Conservation (phyloP, 2,329 filamentous ascomycete genomes). For the Alternaria viburni region DNA sequence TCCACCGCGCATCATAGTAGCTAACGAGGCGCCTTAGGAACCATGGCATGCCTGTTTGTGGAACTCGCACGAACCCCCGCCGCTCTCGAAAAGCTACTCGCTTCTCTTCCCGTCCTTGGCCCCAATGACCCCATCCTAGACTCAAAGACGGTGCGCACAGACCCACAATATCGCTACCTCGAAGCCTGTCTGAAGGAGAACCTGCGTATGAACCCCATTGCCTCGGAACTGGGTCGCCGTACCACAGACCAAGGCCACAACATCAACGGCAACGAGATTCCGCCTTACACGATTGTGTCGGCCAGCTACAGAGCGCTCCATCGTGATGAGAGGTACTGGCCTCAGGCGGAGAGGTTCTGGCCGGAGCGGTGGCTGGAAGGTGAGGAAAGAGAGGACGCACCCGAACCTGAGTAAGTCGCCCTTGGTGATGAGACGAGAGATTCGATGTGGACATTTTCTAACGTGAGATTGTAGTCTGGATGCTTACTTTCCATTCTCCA, state of each 20-base stretch:
- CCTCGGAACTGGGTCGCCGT: neutral
- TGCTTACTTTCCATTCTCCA: neutral
- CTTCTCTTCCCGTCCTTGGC: neutral
- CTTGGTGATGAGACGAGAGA: neutral
- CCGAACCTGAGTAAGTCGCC: neutral
- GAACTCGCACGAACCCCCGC: neutral
- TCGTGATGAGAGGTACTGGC: neutral
- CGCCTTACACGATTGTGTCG: neutral
- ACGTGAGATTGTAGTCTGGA: neutral
- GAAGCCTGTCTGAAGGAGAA: neutral
- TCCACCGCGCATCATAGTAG: neutral
- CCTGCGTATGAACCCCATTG: neutral
- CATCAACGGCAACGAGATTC: neutral
- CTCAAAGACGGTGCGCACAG: neutral
- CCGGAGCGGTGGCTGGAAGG: neutral
- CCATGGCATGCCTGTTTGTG: conserved; percentile 2
- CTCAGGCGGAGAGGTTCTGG: neutral
- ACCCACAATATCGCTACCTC: neutral
- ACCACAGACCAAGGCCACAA: neutral
- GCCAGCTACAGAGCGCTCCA: neutral
- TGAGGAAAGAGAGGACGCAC: neutral
- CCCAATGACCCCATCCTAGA: neutral
- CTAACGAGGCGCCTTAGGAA: neutral
- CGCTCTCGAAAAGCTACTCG: neutral
- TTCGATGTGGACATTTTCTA: neutral